phyloP scores from a whole-genome alignment of 805 yeast genomes.

The Babjeviella inositovora region DNA sequence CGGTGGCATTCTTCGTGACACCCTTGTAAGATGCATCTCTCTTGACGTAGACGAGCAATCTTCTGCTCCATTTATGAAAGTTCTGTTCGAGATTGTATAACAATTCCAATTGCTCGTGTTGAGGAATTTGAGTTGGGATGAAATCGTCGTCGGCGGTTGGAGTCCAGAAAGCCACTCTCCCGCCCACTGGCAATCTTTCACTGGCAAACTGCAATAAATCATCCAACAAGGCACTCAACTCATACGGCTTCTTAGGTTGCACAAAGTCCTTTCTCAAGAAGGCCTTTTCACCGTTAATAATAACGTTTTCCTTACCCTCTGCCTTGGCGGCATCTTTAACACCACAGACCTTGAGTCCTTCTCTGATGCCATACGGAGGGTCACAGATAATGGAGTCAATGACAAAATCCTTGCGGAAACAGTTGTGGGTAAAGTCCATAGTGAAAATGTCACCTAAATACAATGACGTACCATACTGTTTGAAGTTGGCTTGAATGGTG shows the following conservation, averaged over 20 bases:
- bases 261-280: slow-evolving; percentile 68
- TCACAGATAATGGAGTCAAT: slow-evolving; percentile 85
- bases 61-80: slow-evolving; percentile 87
- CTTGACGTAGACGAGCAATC: slow-evolving; percentile 68
- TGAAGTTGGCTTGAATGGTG: slow-evolving; percentile 49
- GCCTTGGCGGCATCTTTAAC: slow-evolving; percentile 55
- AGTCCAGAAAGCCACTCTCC: slow-evolving; percentile 92
- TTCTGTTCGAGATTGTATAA: slow-evolving; percentile 69
- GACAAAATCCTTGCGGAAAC: slow-evolving; percentile 42
- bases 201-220: slow-evolving; percentile 68
- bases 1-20: slow-evolving; percentile 20
- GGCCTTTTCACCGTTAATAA: slow-evolving; percentile 72
- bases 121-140: slow-evolving; percentile 55
- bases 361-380: slow-evolving; percentile 97
- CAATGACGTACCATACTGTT: slow-evolving; percentile 45
- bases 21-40: slow-evolving; percentile 35
- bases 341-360: slow-evolving; percentile 88
- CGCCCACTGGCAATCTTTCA: slow-evolving; percentile 51
- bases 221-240: slow-evolving; percentile 58
- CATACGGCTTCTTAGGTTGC: slow-evolving; percentile 86
- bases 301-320: slow-evolving; percentile 53
- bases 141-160: slow-evolving; percentile 88
- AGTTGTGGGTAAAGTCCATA: slow-evolving; percentile 91
- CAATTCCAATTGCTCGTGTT: slow-evolving; percentile 57
- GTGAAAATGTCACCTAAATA: slow-evolving; percentile 63